Base-by-base conservation (phyloP, 2,329 filamentous ascomycete genomes). In the Aureobasidium sp. region DNA sequence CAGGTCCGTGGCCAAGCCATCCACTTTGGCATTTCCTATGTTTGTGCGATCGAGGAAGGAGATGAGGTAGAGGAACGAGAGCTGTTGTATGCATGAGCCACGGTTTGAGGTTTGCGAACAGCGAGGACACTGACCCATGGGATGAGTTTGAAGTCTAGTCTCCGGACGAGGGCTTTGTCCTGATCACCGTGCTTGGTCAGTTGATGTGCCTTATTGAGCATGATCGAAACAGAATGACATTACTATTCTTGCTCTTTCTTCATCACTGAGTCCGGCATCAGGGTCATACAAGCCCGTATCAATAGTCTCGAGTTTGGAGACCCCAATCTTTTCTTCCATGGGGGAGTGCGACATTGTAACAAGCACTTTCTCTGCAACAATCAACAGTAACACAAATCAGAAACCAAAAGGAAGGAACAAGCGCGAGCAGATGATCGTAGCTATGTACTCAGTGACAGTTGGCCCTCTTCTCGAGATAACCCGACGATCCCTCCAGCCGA, bases 11-110 rank as follows among this genome's bases (percentile, higher is more conserved):
- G 79, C 71, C 2, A 85, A 71, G 15, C 81, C 80, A n/a, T 78
- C 81, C 23, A 84, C 76, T 67, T 82, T 82, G 2, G 82, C 90
- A 74, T 80, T 94, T 46, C 89, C 89, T 62, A 92, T 89, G 67
- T 94, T 93, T 27, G 89, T 91, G 15, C 86, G 68, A 61, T 78
- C 75, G 25, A 91, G 79, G 70, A 90, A 91, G 62, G 85, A 87
- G 57, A 90, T 79, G 1, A 92, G 78, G 67, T 91, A 91, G 35
- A 91, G 78, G 50, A 90, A 76, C 61, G 84, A 86, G 13, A 90
- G 81, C 80, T 78, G 55, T 35, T n/a, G 19, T 11, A 10, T 4
- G 1, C 8, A 46, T 61, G 29, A 35, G 37, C 45, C 6, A 37
- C n/a, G 8, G 29, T 27, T 11, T 60, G 61, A 27, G 35, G 25